Percentiles rank a stretch among this genome's conserved stretches.
Conservation (phyloP, 2,329 filamentous ascomycete genomes). For the Peltaster fructicola region DNA sequence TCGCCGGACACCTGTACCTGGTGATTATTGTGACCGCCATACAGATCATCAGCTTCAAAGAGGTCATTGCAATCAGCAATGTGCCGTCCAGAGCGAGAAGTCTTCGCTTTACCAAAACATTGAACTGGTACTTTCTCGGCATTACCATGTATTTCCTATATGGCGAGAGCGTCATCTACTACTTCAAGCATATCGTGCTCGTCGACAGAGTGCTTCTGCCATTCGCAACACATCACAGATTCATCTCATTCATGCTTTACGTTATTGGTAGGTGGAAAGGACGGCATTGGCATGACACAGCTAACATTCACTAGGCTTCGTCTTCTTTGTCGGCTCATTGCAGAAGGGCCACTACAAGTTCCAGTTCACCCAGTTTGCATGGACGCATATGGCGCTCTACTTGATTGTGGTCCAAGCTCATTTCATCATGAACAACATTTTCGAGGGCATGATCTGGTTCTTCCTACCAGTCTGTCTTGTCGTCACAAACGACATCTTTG, state of each 20-base stretch:
- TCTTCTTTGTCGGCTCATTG: constrained; percentile 90
- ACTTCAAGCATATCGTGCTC: constrained; percentile 96
- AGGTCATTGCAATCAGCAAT: constrained; percentile 94
- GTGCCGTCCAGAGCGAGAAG: constrained; percentile 82
- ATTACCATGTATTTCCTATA: constrained; percentile 99
- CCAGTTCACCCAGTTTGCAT: constrained; percentile 97
- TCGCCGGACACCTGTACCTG: constrained; percentile 95
- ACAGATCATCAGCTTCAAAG: constrained; percentile 96
- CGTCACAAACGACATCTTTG: constrained; percentile 97
- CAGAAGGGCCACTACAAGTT: constrained; percentile 95
- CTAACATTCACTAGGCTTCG: constrained; percentile 50
- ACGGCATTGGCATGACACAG: constrained; percentile 1
- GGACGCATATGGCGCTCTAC: constrained; percentile 98
- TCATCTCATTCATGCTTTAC: constrained; percentile 97
- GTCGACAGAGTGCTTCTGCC: constrained; percentile 87
- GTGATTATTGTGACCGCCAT: constrained; percentile 82
- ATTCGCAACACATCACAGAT: constrained; percentile 89
- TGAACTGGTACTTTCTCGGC: constrained; percentile 99
- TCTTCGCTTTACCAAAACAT: constrained; percentile 79
- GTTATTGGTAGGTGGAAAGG: constrained; percentile 56
- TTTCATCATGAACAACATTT: constrained; percentile 99
- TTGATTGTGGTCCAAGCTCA: constrained; percentile 95
- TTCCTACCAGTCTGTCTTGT: constrained; percentile 88
- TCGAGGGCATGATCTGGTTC: constrained; percentile 99
- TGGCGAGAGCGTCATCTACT: constrained; percentile 97